Conservation (phyloP, 2,329 filamentous ascomycete genomes). For the Aspergillus fumigatiaffinis region DNA sequence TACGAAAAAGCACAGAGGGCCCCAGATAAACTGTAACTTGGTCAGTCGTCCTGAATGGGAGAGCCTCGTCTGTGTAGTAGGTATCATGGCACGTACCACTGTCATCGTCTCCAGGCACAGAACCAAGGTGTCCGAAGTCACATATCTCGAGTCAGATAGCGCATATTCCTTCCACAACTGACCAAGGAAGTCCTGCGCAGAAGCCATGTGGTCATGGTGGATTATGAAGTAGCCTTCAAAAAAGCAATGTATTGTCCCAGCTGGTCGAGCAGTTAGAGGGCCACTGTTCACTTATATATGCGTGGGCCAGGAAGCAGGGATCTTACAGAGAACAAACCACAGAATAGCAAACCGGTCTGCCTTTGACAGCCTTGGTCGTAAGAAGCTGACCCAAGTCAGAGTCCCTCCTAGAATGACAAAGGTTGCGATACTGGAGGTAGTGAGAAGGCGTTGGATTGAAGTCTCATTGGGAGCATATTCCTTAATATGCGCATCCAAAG, state of each 20-base stretch:
- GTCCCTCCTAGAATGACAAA: conserved; percentile 56
- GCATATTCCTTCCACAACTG: conserved; percentile 94
- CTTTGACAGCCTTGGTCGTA: conserved; percentile 50
- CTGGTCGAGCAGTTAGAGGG: conserved; percentile 21
- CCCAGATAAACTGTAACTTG: conserved; percentile 52
- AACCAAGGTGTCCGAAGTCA: conserved; percentile 77
- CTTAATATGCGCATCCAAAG: conserved; percentile 57
- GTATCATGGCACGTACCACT: conserved; percentile 51
- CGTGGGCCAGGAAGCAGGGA: neutral
- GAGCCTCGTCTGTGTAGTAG: neutral
- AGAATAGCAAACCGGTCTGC: conserved; percentile 59
- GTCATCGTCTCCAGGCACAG: conserved; percentile 85
- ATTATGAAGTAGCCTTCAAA: conserved; percentile 83
- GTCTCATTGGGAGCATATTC: conserved; percentile 65
- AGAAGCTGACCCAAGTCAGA: conserved; percentile 49
- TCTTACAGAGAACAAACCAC: conserved; percentile 73
- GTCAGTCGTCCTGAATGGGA: neutral
- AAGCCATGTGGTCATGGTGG: conserved; percentile 63
- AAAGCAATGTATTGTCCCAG: conserved; percentile 62
- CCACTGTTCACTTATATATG: conserved; percentile 3
- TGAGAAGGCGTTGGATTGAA: conserved; percentile 56
- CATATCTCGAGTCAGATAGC: conserved; percentile 79
- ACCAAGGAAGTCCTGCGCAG: conserved; percentile 68
- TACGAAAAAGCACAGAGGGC: conserved; percentile 56
- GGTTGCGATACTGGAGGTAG: conserved; percentile 56